Base-by-base conservation (phyloP, 2,329 filamentous ascomycete species). In the Zalaria sp. region DNA sequence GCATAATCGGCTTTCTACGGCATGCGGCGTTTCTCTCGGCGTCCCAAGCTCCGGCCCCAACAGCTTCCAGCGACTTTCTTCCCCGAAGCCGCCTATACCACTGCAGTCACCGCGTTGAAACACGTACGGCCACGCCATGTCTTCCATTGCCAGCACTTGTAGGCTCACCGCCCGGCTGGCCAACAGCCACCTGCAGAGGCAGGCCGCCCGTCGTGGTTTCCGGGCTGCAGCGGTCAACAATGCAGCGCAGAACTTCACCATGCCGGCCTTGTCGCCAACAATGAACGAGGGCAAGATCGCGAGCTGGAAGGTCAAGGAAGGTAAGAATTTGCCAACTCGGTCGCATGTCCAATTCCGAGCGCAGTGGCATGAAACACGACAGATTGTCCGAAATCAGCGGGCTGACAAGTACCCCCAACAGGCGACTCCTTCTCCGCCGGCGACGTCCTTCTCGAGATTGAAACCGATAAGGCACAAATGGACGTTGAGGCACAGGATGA, bases 381-480 rank as follows among this genome's bases (percentile, higher is more conserved):
- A 18, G 18, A 18, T 18, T 18, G 18, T 18, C 18, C 18, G 18
- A 18, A 18, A 18, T 18, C 18, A 18, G 18, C 18, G 18, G 18
- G 18, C 18, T 18, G 29, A 32, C 29, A 32, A 32, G 29, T 7
- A 32, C 29, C 34, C 34, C 34, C 25, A 26, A 7, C 42, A 69
- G 66, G 85, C 58, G 83, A 91, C 52, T 72, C 76, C 40, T 93
- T 86, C 62, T 70, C 75, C 39, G 82, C 85, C 44, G 86, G 86
- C 51, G 86, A 93, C 61, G 84, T 93, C 28, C 72, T 93, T 40
- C 77, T 93, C 45, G 86, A 93, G 65, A 91, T 93, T 59, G 86
- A 93, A 67, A 93, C 86, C 45, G 86, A 93, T 64, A 93, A 93
- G 71, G 86, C 86, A 43, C 84, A 84, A 43, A 93, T 93, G 85